Conservation (phyloP, 192 early-diverging fungal species). For the Entomortierella chlamydospora region DNA sequence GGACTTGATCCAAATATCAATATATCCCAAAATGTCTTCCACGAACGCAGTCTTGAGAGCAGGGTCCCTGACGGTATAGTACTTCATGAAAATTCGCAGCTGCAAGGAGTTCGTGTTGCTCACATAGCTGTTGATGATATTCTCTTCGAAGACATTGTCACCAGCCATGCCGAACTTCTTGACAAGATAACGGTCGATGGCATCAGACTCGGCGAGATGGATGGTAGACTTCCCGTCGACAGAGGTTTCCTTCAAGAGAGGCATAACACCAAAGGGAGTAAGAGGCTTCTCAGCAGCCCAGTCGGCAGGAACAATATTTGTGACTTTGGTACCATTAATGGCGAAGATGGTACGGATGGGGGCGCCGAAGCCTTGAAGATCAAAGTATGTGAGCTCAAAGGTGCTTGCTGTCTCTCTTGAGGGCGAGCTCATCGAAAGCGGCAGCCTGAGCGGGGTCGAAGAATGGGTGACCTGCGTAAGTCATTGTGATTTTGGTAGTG, state of each 20-base stretch:
- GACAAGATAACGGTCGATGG: slow-evolving; percentile 62
- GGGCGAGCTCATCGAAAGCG: slow-evolving; percentile 9
- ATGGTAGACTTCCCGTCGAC: slow-evolving; percentile 40
- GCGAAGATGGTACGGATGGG: slow-evolving; percentile 41
- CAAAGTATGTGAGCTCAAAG: slow-evolving; percentile 32
- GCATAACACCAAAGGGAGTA: slow-evolving; percentile 60
- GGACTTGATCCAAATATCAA: slow-evolving; percentile 22
- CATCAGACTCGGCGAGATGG: slow-evolving; percentile 49
- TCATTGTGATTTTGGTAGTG: background rate
- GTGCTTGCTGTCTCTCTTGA: slow-evolving; percentile 23
- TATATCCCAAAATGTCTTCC: slow-evolving; percentile 4
- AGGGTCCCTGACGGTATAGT: slow-evolving; percentile 2
- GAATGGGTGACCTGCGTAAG: slow-evolving; percentile 9
- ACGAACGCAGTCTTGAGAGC: slow-evolving; percentile 14
- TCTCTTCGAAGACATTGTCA: slow-evolving; percentile 42
- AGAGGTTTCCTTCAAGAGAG: slow-evolving; percentile 57
- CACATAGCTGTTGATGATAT: slow-evolving; percentile 36
- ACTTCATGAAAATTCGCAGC: background rate
- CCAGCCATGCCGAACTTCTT: slow-evolving; percentile 48
- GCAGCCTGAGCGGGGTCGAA: slow-evolving; percentile 38
- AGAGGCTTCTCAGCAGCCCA: slow-evolving; percentile 56
- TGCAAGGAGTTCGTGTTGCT: slow-evolving; percentile 20
- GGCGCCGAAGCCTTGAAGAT: slow-evolving; percentile 14
- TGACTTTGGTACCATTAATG: slow-evolving; percentile 51
- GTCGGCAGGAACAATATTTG: slow-evolving; percentile 23